phyloP scores from a whole-genome alignment of 2,329 filamentous ascomycete genomes.

The Diaporthe sp. region DNA sequence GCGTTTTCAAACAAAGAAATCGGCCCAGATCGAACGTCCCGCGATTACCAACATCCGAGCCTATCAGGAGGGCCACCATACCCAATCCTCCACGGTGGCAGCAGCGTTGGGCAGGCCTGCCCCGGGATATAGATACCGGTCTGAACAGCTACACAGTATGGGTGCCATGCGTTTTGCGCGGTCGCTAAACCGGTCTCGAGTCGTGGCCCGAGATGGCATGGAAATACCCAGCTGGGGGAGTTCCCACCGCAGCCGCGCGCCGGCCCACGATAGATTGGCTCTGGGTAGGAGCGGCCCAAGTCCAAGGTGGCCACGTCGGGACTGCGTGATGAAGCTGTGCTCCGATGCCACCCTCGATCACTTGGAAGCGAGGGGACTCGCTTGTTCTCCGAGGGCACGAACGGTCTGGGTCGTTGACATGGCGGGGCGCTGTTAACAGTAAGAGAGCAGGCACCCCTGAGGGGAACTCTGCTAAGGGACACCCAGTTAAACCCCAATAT shows the following conservation, averaged over 20 bases:
- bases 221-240: slow-evolving; percentile 19
- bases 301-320: background rate
- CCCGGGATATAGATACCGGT: background rate
- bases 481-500: slow-evolving; percentile 1
- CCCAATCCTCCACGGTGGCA: background rate
- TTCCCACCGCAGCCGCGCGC: slow-evolving; percentile 15
- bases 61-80: background rate
- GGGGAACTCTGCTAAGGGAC: background rate
- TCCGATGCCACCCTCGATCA: slow-evolving; percentile 5
- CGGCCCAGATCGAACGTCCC: slow-evolving; percentile 5
- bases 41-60: background rate
- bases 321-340: background rate
- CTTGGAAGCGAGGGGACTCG: background rate
- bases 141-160: background rate
- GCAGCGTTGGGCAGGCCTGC: slow-evolving; percentile 5
- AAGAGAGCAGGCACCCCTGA: background rate
- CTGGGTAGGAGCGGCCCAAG: slow-evolving; percentile 2
- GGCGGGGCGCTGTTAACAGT: too few relatives aligned
- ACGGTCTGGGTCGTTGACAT: background rate
- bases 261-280: slow-evolving; percentile 1
- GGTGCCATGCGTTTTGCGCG: slow-evolving; percentile 12
- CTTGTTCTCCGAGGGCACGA: background rate
- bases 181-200: slow-evolving; percentile 22
- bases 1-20: slow-evolving; percentile 15
- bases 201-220: slow-evolving; percentile 16